Percentiles rank a stretch among this genome's conserved stretches.
Conservation (phyloP, 495 filamentous ascomycete genomes). For the Trichodelitschia bisporula region DNA sequence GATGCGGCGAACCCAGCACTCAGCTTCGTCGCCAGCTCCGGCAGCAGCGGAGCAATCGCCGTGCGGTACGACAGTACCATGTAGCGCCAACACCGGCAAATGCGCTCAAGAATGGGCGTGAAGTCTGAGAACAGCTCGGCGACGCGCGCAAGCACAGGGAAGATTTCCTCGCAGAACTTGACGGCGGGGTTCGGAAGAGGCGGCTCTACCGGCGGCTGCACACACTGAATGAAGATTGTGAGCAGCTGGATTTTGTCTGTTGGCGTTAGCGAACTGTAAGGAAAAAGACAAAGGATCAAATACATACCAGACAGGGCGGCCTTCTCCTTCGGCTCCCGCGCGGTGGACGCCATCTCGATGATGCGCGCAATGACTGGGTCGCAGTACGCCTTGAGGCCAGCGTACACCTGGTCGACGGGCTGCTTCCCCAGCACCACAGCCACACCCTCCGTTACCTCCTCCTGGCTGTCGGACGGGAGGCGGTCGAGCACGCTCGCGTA, state of each 20-base stretch:
- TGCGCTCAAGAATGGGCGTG: conserved; percentile 69
- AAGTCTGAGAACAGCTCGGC: conserved; percentile 65
- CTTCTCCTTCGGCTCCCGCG: conserved; percentile 49
- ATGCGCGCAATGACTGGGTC: conserved; percentile 72
- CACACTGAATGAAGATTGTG: conserved; percentile 64
- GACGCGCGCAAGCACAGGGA: conserved; percentile 63
- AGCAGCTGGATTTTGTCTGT: conserved; percentile 74
- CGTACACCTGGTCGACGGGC: conserved; percentile 52
- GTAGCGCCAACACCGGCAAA: conserved; percentile 84
- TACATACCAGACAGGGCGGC: conserved; percentile 55
- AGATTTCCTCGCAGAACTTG: conserved; percentile 84
- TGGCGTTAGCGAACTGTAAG: conserved; percentile 8
- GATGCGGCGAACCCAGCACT: conserved; percentile 62
- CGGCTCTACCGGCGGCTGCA: conserved; percentile 52
- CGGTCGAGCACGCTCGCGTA: conserved; percentile 72
- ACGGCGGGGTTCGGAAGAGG: conserved; percentile 67
- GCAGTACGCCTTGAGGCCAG: conserved; percentile 73
- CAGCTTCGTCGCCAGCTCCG: conserved; percentile 65
- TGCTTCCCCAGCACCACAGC: conserved; percentile 76
- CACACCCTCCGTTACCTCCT: conserved; percentile 88
- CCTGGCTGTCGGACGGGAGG: conserved; percentile 62
- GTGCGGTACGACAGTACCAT: conserved; percentile 92
- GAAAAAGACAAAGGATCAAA: background rate
- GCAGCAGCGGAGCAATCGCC: conserved; percentile 64
- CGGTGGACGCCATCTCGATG: conserved; percentile 52